Percentiles rank a stretch among this genome's conserved stretches.
Conservation (phyloP, 2,329 filamentous ascomycete genomes). For the Diplodia intermedia region DNA sequence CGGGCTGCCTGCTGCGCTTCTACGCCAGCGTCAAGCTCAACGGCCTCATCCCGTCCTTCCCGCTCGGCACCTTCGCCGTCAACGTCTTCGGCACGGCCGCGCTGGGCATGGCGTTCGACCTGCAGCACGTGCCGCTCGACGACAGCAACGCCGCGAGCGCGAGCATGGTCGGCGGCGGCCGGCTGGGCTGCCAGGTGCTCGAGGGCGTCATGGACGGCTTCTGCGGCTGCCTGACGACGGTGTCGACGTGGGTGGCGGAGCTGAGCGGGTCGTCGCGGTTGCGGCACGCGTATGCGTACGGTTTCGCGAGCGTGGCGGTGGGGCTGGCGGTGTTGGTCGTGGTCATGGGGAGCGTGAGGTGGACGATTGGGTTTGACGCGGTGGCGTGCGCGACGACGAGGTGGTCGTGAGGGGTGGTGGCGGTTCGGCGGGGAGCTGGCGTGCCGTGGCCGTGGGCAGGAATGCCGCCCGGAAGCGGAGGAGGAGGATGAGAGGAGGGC, state of each 20-base stretch:
- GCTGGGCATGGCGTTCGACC: constrained; percentile 77
- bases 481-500: too few relatives aligned
- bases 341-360: constrained; percentile 77
- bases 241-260: constrained; percentile 58
- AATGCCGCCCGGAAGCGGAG: not conserved
- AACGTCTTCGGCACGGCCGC: constrained; percentile 80
- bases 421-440: not conserved
- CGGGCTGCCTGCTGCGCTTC: constrained; percentile 78
- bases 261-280: constrained; percentile 46
- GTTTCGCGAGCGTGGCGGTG: constrained; percentile 63
- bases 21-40: constrained; percentile 78
- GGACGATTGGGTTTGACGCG: constrained; percentile 61
- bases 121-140: constrained; percentile 68
- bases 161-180: constrained; percentile 48
- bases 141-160: constrained; percentile 49
- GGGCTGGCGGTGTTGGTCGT: constrained; percentile 68
- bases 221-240: constrained; percentile 57
- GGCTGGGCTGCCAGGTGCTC: constrained; percentile 54
- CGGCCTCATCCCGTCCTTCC: constrained; percentile 69
- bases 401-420: constrained; percentile 10
- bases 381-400: constrained; percentile 43
- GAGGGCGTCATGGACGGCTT: constrained; percentile 58
- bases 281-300: constrained; percentile 73
- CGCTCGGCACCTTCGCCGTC: constrained; percentile 82
- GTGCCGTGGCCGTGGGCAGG: not conserved